These are phyloP conservation scores for Lachnellula willkommii DNA, from an alignment of 2,329 filamentous ascomycete species.

Conservation along the genomic window DNA sequence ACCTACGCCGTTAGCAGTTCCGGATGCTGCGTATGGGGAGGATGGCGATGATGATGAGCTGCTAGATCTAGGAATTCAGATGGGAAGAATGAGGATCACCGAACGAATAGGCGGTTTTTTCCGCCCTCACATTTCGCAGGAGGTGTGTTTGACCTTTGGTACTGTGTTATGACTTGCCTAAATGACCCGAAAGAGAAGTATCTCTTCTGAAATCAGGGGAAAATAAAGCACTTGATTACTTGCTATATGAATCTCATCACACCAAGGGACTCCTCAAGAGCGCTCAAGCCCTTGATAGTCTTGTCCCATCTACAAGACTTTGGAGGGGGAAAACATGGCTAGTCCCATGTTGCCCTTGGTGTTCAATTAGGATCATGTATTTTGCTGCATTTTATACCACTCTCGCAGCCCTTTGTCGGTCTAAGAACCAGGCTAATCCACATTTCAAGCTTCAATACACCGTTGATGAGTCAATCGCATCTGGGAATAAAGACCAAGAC, in stretches of 20 bases:
- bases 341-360: background rate
- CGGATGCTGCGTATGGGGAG: constrained; percentile 64
- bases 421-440: background rate
- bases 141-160: constrained; percentile 48
- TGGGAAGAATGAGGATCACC: constrained; percentile 68
- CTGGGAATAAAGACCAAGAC: constrained; percentile 14
- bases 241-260: no score
- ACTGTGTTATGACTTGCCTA: no score
- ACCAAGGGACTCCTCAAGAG: no score
- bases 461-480: constrained; percentile 15
- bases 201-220: background rate
- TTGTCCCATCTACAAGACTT: background rate
- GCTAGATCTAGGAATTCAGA: constrained; percentile 64
- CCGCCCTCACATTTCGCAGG: constrained; percentile 63
- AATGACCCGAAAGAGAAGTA: background rate
- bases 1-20: constrained; percentile 55
- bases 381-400: no score
- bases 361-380: background rate
- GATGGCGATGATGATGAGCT: constrained; percentile 60
- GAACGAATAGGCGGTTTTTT: constrained; percentile 70
- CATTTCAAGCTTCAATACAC: constrained; percentile 17
- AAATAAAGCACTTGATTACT: no score
- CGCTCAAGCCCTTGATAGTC: background rate
- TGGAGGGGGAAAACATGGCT: background rate
- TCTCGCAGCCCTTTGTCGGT: no score